Conservation (phyloP, 1,284 basidiomycete genomes). For the Thecaphora thlaspeos region DNA sequence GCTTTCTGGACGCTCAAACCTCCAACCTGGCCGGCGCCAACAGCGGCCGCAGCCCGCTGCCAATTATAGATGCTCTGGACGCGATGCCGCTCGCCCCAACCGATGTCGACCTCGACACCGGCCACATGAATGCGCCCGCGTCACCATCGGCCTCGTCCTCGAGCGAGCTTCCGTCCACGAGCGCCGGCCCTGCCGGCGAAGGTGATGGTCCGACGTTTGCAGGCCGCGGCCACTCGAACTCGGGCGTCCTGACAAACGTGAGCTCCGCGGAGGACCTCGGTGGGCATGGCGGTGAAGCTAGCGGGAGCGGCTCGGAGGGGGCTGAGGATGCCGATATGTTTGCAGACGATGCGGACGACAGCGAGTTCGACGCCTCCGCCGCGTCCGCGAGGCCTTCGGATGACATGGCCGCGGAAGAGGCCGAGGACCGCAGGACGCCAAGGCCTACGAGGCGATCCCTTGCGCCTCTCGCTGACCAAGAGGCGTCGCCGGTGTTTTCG, state of each 20-base stretch:
- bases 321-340: slow-evolving; percentile 53
- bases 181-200: too few relatives aligned
- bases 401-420: slow-evolving; percentile 15
- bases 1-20: slow-evolving; percentile 20
- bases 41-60: slow-evolving; percentile 13
- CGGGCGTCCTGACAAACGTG: slow-evolving; percentile 12
- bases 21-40: slow-evolving; percentile 18
- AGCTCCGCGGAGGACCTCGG: slow-evolving; percentile 40
- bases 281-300: slow-evolving; percentile 30
- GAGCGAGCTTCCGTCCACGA: background rate
- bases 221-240: background rate
- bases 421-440: slow-evolving; percentile 41
- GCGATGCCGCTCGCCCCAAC: slow-evolving; percentile 6
- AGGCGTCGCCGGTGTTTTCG: slow-evolving; percentile 3
- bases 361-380: slow-evolving; percentile 22
- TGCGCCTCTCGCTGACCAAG: slow-evolving; percentile 29
- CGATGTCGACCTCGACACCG: background rate
- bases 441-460: slow-evolving; percentile 34
- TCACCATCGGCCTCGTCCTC: slow-evolving; percentile 7
- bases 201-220: background rate
- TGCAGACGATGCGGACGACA: slow-evolving; percentile 42
- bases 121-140: background rate
- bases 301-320: slow-evolving; percentile 51
- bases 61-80: slow-evolving; percentile 30
- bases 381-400: slow-evolving; percentile 10